Evolutionary conservation across 73 alveolate species (phyloP), one percentile per base, ranked within the genome.

Genomic region (Paramecium bursaria): DNA sequence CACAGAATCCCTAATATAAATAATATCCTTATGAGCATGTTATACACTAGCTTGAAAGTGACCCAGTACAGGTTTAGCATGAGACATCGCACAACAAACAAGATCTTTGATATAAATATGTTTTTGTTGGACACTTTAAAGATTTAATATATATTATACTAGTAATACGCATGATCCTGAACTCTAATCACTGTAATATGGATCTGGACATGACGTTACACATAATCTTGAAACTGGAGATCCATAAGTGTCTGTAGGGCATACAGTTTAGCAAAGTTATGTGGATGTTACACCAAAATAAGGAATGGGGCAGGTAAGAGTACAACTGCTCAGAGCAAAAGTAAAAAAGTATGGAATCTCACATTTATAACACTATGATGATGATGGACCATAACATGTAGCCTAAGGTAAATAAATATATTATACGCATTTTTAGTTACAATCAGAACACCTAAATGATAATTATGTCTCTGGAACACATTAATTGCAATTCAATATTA

Each of bases 1-100:
- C 49, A 30, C 76, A 57, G 19, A 57, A 1, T 29, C 19, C 9
- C 27, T 29, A 2, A 57, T 27, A n/a, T 31, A 57, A 30, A 26
- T 57, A 57, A 57, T 23, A 57, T 6, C 76, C 76, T 57, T 23
- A 14, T 3, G 11, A 30, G 17, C 76, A 57, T 0, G 14, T 30
- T 4, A 57, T 5, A 7, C 76, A 57, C 13, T 57, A 48, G 2
- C 51, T 57, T 2, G 76, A 30, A 3, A 6, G 0, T 13, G 51
- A 48, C 13, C 76, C 76, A 27, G 51, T 30, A 57, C 76, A 57
- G 1, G 76, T 57, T 57, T 57, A 48, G 33, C 76, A 57, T 14
- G 76, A 30, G 0, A 23, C 2, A 57, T 57, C 0, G 9, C 76
- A 57, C 2, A 57, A 7, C 19, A 13, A 57, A 31, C 76, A 57